Evolutionary conservation across 352 stramenopile genomes (phyloP).

Genomic region (Paralagenidium karlingii): DNA sequence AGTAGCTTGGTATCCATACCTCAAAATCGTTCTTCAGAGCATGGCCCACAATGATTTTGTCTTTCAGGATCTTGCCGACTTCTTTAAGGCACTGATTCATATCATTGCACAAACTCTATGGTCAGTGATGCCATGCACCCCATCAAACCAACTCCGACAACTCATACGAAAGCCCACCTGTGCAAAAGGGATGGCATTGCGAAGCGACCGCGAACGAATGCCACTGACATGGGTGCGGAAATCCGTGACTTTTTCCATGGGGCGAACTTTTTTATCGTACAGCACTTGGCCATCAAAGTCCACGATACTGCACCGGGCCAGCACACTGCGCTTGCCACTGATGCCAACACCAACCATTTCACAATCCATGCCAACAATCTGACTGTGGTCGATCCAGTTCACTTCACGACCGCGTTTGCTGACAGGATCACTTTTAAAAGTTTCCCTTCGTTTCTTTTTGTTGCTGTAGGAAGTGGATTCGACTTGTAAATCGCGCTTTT

Average conservation of each 20-base stretch:
- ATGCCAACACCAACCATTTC: constrained; percentile 81
- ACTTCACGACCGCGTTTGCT: no score
- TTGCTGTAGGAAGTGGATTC: no score
- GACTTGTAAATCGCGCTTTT: no score
- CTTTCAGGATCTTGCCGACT: constrained; percentile 63
- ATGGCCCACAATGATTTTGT: constrained; percentile 76
- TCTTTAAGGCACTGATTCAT: constrained; percentile 57
- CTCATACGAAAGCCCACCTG: constrained; percentile 16
- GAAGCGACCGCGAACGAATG: constrained; percentile 52
- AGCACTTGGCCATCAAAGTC: constrained; percentile 73
- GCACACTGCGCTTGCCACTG: constrained; percentile 59
- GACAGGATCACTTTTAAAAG: no score
- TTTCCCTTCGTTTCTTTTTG: no score
- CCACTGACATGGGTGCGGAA: constrained; percentile 80
- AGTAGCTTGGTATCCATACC: constrained; percentile 1
- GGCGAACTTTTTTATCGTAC: constrained; percentile 75
- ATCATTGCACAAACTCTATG: constrained; percentile 1
- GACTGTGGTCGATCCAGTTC: constrained; percentile 69
- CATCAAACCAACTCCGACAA: neutral
- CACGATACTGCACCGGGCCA: constrained; percentile 81
- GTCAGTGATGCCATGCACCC: neutral
- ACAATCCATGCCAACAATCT: constrained; percentile 81
- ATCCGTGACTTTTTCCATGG: constrained; percentile 77
- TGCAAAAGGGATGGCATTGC: constrained; percentile 62
- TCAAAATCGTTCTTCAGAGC: constrained; percentile 81